Conservation (phyloP, 73 alveolate genomes). For the Chromera velia region DNA sequence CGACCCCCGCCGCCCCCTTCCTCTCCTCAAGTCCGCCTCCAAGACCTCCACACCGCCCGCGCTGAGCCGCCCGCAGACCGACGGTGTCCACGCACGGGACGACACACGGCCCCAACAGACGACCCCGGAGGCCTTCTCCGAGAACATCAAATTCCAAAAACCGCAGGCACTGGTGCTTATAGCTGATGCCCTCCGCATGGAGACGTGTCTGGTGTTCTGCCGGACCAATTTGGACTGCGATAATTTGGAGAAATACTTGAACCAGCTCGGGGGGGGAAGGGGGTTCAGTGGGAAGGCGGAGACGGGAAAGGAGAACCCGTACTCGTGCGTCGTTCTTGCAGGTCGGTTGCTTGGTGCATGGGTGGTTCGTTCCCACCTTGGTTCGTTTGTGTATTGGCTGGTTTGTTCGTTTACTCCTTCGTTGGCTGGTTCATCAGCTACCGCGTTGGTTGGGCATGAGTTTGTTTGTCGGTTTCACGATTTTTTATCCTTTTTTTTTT, state of each 20-base stretch:
- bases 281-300: slow-evolving; percentile 21
- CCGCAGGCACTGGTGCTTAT: slow-evolving; percentile 27
- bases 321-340: slow-evolving; percentile 40
- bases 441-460: too few species aligned
- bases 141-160: slow-evolving; percentile 36
- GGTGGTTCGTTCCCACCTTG: too few species aligned
- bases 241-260: not conserved
- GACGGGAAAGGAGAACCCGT: slow-evolving; percentile 42
- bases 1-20: too few species aligned
- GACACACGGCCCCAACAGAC: not conserved
- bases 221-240: slow-evolving; percentile 35
- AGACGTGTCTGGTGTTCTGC: slow-evolving; percentile 33
- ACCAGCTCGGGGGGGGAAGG: not conserved
- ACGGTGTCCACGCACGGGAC: slow-evolving; percentile 1
- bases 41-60: too few species aligned
- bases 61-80: too few species aligned
- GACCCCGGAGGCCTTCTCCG: slow-evolving; percentile 21
- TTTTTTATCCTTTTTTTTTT: too few species aligned
- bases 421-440: too few species aligned
- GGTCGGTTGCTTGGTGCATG: too few species aligned
- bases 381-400: too few species aligned
- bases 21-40: too few species aligned
- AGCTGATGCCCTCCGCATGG: slow-evolving; percentile 40
- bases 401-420: too few species aligned
- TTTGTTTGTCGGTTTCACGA: too few species aligned